phyloP scores from a whole-genome alignment of 768 basidiomycete genomes.

The Amanita rubescens region DNA sequence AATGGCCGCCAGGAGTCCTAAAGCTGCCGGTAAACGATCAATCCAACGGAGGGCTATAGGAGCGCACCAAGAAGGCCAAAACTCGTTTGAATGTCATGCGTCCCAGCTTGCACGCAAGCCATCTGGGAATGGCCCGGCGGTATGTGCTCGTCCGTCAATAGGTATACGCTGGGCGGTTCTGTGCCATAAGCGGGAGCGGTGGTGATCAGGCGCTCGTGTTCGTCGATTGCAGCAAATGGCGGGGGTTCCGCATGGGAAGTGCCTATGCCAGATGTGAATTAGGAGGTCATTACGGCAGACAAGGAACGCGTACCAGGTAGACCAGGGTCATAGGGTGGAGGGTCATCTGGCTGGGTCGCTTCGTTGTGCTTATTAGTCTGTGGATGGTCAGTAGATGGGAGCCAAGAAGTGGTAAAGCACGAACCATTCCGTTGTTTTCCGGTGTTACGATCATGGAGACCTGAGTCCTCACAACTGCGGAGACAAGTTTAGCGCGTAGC shows the following conservation, averaged over 20 bases:
- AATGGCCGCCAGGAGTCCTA: conserved; percentile 75
- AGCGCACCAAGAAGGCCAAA: conserved; percentile 65
- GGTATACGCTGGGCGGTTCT: conserved; percentile 46
- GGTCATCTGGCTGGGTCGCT: neutral
- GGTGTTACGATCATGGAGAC: neutral
- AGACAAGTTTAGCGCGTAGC: neutral
- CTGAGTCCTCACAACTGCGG: conserved; percentile 5
- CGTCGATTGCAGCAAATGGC: neutral
- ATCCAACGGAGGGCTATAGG: neutral
- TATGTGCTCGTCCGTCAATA: conserved; percentile 46
- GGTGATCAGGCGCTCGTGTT: neutral
- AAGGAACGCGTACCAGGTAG: neutral
- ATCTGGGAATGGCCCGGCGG: conserved; percentile 80
- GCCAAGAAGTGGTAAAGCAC: neutral
- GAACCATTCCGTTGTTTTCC: neutral
- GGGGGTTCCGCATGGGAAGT: neutral
- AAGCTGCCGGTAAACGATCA: conserved; percentile 4
- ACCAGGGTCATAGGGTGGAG: neutral
- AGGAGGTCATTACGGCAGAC: neutral
- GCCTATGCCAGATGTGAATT: neutral
- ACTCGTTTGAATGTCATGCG: conserved; percentile 53
- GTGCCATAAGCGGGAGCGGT: conserved; percentile 22
- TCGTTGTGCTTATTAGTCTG: neutral
- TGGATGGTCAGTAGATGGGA: neutral
- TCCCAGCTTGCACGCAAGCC: conserved; percentile 73